Evolutionary conservation across 2,329 filamentous ascomycete species (phyloP).

Genomic region (Monosporascus ibericus): DNA sequence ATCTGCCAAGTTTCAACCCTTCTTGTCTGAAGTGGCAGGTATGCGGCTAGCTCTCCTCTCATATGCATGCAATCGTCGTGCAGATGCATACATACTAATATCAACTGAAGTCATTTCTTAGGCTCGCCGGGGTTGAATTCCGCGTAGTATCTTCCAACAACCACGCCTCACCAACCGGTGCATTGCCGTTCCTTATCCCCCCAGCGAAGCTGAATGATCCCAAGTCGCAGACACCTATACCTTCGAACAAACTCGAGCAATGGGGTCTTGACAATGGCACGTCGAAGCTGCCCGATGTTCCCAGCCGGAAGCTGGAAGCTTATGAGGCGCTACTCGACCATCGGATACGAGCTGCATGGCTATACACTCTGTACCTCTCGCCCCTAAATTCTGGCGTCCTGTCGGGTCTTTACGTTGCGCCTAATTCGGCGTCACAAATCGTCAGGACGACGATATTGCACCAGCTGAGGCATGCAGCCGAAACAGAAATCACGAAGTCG

Average conservation of each 20-base stretch:
- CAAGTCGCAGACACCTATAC: conserved; percentile 38
- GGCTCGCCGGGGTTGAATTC: conserved; percentile 66
- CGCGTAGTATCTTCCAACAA: conserved; percentile 70
- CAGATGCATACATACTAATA: conserved; percentile 1
- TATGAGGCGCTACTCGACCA: conserved; percentile 74
- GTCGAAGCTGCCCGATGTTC: conserved; percentile 37
- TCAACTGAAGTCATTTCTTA: conserved; percentile 65
- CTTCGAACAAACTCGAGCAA: conserved; percentile 60
- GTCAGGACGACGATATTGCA: conserved; percentile 58
- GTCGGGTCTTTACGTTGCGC: conserved; percentile 62
- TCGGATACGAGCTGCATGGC: conserved; percentile 79
- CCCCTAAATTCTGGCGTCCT: conserved; percentile 64
- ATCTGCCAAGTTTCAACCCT: conserved; percentile 79
- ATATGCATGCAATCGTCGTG: not conserved
- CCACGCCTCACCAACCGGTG: conserved; percentile 83
- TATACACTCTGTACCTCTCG: conserved; percentile 77
- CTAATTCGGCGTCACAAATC: conserved; percentile 51
- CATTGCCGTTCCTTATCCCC: conserved; percentile 81
- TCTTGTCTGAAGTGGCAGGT: conserved; percentile 97
- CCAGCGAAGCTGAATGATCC: conserved; percentile 27
- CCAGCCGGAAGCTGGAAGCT: conserved; percentile 58
- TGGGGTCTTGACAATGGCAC: conserved; percentile 54
- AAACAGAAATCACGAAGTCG: conserved; percentile 64
- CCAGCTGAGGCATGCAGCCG: conserved; percentile 68
- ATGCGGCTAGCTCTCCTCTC: conserved; percentile 21